A percentile compares a stretch with the other conserved stretches of the same genome.
Evolutionary conservation across 2,329 filamentous ascomycete genomes (phyloP).

Genomic region (Nothophaeocryptopus gaeumannii): DNA sequence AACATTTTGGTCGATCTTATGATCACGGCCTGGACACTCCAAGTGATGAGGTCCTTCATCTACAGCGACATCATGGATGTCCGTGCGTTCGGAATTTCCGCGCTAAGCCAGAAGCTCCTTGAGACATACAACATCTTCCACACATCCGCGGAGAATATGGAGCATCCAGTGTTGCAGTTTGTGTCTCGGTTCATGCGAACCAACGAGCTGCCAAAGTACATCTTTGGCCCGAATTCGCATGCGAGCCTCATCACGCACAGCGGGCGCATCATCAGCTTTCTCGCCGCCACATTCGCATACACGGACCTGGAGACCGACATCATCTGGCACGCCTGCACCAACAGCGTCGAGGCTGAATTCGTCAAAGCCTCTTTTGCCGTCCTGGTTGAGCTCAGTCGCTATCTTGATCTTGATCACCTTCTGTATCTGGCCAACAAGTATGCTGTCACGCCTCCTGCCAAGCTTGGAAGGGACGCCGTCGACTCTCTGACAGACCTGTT

Average conservation of each 20-base stretch:
- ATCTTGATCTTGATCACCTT: conserved; percentile 47
- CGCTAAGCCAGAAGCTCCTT: conserved; percentile 70
- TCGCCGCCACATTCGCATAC: conserved; percentile 76
- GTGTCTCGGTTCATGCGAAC: conserved; percentile 67
- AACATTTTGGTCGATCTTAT: conserved; percentile 47
- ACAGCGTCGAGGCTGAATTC: conserved; percentile 80
- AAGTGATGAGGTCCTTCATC: conserved; percentile 67
- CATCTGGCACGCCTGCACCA: conserved; percentile 79
- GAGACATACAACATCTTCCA: conserved; percentile 56
- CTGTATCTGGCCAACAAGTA: conserved; percentile 71
- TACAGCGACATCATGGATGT: conserved; percentile 87
- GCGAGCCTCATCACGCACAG: conserved; percentile 82
- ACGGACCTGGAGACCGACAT: conserved; percentile 68
- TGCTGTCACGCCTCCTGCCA: conserved; percentile 40
- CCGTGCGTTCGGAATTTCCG: conserved; percentile 72
- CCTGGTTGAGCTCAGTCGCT: conserved; percentile 50
- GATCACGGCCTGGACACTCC: conserved; percentile 66
- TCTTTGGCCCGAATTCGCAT: conserved; percentile 87
- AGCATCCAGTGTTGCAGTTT: conserved; percentile 60
- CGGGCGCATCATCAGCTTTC: conserved; percentile 80
- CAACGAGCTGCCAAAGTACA: conserved; percentile 75
- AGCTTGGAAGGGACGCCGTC: conserved; percentile 25
- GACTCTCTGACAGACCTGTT: conserved; percentile 24
- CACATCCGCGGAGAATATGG: conserved; percentile 16
- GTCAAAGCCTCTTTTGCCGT: conserved; percentile 75